Evolutionary conservation across 2,329 filamentous ascomycete species (phyloP), one percentile per base, ranked within the genome.

Genomic region (Exophiala viscosa): DNA sequence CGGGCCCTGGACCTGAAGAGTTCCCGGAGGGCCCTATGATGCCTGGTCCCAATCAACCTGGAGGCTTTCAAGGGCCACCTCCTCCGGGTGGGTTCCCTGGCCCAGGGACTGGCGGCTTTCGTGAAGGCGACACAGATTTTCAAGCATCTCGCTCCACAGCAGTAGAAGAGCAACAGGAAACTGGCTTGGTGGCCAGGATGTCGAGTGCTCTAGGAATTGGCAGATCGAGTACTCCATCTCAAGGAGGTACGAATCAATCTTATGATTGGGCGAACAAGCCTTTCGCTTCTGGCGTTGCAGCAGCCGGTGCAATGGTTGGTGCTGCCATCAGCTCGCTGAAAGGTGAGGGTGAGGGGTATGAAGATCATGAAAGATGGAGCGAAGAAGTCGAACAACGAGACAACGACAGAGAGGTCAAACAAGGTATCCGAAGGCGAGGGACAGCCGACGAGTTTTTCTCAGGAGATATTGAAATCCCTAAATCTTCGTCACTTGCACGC

Each of bases 361-460:
- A 84, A 59, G 92, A 96, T 69, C 89, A 93, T 70, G 87, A 89
- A 67, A 84, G 89, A 47, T 96, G 92, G 92, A 90, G 87, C 11
- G 90, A 96, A 69, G 91, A 96, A 72, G 88, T 86, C 17, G 86
- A 88, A 62, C 80, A 86, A 44, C 83, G 86, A 61, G 72, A 71
- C 50, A 71, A 64, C 51, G 68, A 68, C 46, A 69, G 66, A 52
- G 50, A 57, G 14, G 43, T 54, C 11, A 55, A 52, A 31, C 50
- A 55, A 41, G 52, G 59, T 8, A 55, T 64, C 34, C 48, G 49
- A 32, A 35, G 65, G 64, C 53, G 64, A 56, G 56, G 64, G 58
- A 56, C 69, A 64, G 60, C 64, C 60, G 53, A 61, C n/a, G 62
- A 64, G 42, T 64, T 62, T 54, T 64, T 62, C 39, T 61, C 58